A percentile compares a stretch with the other conserved stretches of the same genome.
phyloP scores from a whole-genome alignment of 148 eudicot genomes.

The Amaranthus palmeri region DNA sequence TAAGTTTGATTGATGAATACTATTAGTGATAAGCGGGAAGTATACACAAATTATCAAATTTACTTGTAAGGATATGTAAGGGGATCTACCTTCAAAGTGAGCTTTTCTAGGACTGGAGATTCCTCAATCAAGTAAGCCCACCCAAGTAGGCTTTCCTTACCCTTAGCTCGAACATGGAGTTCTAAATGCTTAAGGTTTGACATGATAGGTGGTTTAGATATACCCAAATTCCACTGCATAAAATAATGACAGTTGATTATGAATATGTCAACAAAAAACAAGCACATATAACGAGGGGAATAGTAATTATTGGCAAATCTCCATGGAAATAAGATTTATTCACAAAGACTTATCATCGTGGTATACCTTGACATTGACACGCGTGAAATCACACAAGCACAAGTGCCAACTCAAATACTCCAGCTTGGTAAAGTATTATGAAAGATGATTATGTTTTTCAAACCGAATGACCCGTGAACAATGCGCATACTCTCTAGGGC shows the following conservation, averaged over 20 bases:
- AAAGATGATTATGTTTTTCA: neutral
- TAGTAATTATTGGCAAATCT: neutral
- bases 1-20: no score
- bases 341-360: neutral
- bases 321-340: neutral
- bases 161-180: neutral
- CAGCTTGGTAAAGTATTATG: neutral
- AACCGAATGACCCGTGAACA: neutral
- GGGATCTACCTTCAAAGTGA: neutral
- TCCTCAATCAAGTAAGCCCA: slow-evolving; percentile 2
- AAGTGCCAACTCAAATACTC: slow-evolving; percentile 1
- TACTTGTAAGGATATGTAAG: no score
- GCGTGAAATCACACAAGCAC: neutral
- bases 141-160: neutral
- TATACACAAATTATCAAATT: no score
- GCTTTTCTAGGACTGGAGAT: neutral
- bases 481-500: neutral
- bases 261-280: no score
- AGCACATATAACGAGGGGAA: no score
- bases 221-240: slow-evolving; percentile 3
- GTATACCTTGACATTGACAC: neutral
- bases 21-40: no score
- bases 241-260: neutral
- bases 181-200: neutral
- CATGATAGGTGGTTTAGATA: neutral